Conservation (phyloP, 805 yeast species). For the Yarrowia deformans region DNA sequence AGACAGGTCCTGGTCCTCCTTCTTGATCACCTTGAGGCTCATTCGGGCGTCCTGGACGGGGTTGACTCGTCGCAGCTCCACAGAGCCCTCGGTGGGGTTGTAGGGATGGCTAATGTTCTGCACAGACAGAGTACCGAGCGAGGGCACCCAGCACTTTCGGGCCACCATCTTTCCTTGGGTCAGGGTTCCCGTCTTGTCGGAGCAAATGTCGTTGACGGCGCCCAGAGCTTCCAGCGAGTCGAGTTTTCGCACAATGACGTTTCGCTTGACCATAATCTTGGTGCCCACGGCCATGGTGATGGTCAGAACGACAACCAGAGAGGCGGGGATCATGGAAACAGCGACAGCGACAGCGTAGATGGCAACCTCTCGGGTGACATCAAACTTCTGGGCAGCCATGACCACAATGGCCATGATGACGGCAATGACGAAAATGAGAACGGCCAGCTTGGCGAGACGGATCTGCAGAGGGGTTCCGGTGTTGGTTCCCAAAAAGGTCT, state of each 20-base stretch:
- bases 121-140: slow-evolving; percentile 63
- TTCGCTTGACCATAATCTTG: slow-evolving; percentile 67
- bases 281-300: slow-evolving; percentile 88
- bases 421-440: slow-evolving; percentile 73
- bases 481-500: slow-evolving; percentile 75
- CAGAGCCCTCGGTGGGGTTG: slow-evolving; percentile 66
- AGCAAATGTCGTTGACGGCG: slow-evolving; percentile 78
- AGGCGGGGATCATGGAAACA: slow-evolving; percentile 82
- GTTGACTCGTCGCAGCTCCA: slow-evolving; percentile 47
- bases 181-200: slow-evolving; percentile 83
- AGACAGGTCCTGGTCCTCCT: slow-evolving; percentile 40
- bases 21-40: slow-evolving; percentile 42
- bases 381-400: slow-evolving; percentile 80
- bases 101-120: slow-evolving; percentile 65
- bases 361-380: slow-evolving; percentile 79
- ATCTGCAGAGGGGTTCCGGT: slow-evolving; percentile 87
- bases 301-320: slow-evolving; percentile 78
- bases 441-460: slow-evolving; percentile 77
- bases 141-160: slow-evolving; percentile 72
- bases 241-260: slow-evolving; percentile 77
- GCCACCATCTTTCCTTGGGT: slow-evolving; percentile 83
- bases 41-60: slow-evolving; percentile 36
- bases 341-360: slow-evolving; percentile 89
- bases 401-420: slow-evolving; percentile 84
- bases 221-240: slow-evolving; percentile 83